These are phyloP conservation scores for Serendipita sp. DNA, from an alignment of 1,284 basidiomycete genomes.

Conservation along the genomic window DNA sequence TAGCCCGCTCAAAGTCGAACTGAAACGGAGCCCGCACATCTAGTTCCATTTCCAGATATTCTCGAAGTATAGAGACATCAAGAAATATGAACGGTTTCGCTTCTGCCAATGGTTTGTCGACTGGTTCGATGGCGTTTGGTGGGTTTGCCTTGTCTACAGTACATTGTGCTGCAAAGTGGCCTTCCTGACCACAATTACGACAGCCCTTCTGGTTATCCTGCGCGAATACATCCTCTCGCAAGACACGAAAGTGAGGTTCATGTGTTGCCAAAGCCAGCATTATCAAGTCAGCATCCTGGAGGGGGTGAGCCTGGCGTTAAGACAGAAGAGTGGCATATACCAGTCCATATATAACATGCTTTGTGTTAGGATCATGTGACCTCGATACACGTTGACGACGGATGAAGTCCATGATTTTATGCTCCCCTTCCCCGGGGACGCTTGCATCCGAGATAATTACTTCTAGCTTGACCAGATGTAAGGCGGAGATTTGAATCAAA, in stretches of 20 bases:
- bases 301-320: constrained; percentile 7
- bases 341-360: constrained; percentile 94
- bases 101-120: constrained; percentile 43
- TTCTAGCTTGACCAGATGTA: constrained; percentile 46
- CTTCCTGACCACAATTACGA: constrained; percentile 84
- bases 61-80: constrained; percentile 86
- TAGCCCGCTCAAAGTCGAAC: constrained; percentile 92
- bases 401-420: constrained; percentile 99
- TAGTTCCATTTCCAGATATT: constrained; percentile 95
- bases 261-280: constrained; percentile 98
- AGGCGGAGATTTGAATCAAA: background rate
- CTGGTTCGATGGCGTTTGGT: constrained; percentile 39
- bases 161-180: constrained; percentile 91
- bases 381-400: constrained; percentile 77
- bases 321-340: constrained; percentile 31
- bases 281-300: constrained; percentile 93
- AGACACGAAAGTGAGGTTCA: constrained; percentile 92
- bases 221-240: constrained; percentile 95
- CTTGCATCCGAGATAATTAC: constrained; percentile 95
- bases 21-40: constrained; percentile 70
- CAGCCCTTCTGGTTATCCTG: constrained; percentile 71
- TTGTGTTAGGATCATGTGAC: constrained; percentile 87
- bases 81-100: constrained; percentile 99
- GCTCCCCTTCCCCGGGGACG: constrained; percentile 97
- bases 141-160: constrained; percentile 48